These are phyloP conservation scores for Macroventuria anomochaeta DNA, from an alignment of 2,329 filamentous ascomycete genomes.

Conservation along the genomic window DNA sequence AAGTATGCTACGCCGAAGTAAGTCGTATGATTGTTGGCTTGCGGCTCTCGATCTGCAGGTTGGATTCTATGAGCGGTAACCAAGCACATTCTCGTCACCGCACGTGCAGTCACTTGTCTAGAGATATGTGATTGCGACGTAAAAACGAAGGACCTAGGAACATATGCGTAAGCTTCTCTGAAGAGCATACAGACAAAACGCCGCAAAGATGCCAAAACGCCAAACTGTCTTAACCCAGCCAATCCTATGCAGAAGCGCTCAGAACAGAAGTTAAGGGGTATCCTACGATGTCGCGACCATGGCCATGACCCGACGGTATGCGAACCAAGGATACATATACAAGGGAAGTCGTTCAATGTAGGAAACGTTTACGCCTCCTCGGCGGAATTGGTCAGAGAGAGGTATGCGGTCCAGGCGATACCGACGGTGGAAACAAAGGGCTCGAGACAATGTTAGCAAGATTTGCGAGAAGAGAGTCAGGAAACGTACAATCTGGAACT, in stretches of 20 bases:
- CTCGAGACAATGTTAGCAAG: conserved; percentile 55
- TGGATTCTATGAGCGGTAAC: too few species aligned
- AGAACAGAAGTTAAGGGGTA: conserved; percentile 26
- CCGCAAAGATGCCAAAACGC: conserved; percentile 33
- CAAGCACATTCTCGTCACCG: too few species aligned
- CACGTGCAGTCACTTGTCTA: too few species aligned
- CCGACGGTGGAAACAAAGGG: conserved; percentile 95
- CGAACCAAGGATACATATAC: conserved; percentile 24
- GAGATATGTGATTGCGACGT: conserved; percentile 16
- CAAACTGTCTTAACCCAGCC: conserved; percentile 10
- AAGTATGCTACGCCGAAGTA: too few species aligned
- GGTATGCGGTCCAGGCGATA: conserved; percentile 97
- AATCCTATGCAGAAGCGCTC: conserved; percentile 31
- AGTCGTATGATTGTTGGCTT: too few species aligned
- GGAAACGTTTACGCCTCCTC: conserved; percentile 63
- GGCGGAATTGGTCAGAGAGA: conserved; percentile 87
- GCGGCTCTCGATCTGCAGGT: too few species aligned
- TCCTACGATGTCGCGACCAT: conserved; percentile 23
- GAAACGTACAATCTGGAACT: conserved; percentile 87
- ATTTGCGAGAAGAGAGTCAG: neutral
- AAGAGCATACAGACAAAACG: conserved; percentile 21
- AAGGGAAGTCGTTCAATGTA: conserved; percentile 22
- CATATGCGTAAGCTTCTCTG: conserved; percentile 1
- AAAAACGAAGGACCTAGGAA: conserved; percentile 16
- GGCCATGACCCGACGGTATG: conserved; percentile 16